Evolutionary conservation across 2,329 filamentous ascomycete species (phyloP), one percentile per base, ranked within the genome.

Genomic region (Beauveria sp.): DNA sequence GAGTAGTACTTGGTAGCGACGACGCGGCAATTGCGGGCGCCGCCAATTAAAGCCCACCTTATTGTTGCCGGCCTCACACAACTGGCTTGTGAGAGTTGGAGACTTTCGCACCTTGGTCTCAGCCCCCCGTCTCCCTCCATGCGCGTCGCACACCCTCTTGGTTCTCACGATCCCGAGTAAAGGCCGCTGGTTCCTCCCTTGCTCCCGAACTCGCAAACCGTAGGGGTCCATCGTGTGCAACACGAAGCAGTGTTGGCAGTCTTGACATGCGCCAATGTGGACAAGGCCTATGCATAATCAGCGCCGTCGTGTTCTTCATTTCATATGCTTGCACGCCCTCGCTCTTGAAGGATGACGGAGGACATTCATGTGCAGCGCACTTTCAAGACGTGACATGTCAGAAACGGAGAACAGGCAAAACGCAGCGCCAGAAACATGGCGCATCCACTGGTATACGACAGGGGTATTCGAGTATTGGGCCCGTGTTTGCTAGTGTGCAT

Each of bases 301-400:
- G 34, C 34, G 5, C 12, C 12, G 34, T 5, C 34, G 12, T 5
- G 20, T 40, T 38, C 16, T 40, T 7, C 26, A 24, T 24, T 14
- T 18, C 26, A n/a, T 24, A 34, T 46, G 51, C 28, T 22, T 38
- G 28, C 38, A 12, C 50, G 9, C 38, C 10, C 31, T 24, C 10
- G 31, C 50, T 52, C 31, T 40, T 7, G 31, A 52, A 52, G 28
- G 50, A n/a, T 31, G 20, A 40, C 20, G 16, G 20, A 54, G 34
- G 34, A 16, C 34, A 38, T 38, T 38, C 34, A 54, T 14, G 20
- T 24, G 34, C 51, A 54, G 16, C 46, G 43, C 22, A 40, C 2
- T 26, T 53, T 50, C 43, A 20, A 40, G 22, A 59, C 56, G 20
- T 59, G 56, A 59, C 56, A 22, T 59, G 56, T 59, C 56, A 59